Percentiles rank a stretch among this genome's conserved stretches.
These are phyloP conservation scores for Asterophora lycoperdoides DNA, from an alignment of 768 basidiomycete species.

Conservation along the genomic window DNA sequence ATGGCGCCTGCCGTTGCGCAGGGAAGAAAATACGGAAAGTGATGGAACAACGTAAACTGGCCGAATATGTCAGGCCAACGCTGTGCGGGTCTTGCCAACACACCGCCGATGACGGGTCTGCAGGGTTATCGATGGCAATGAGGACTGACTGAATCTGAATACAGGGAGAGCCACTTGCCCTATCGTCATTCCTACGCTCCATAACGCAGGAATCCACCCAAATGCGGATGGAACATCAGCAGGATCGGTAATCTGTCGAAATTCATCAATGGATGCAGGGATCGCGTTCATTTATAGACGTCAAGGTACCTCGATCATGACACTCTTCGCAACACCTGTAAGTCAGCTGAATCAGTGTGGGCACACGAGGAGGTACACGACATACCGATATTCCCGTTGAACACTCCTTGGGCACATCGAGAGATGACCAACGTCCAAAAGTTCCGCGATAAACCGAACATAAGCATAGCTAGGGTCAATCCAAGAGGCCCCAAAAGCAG, in stretches of 20 bases:
- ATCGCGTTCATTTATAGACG: background rate
- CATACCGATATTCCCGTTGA: constrained; percentile 39
- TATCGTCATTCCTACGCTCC: constrained; percentile 16
- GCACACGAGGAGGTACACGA: background rate
- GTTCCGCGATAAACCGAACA: constrained; percentile 28
- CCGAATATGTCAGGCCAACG: constrained; percentile 24
- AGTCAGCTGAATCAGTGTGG: background rate
- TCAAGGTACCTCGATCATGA: background rate
- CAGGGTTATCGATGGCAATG: background rate
- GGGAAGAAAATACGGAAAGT: constrained; percentile 30
- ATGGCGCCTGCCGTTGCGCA: constrained; percentile 16
- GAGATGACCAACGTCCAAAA: constrained; percentile 28
- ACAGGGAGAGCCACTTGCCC: constrained; percentile 13
- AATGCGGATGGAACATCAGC: constrained; percentile 9
- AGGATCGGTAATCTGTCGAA: constrained; percentile 10
- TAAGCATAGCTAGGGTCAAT: constrained; percentile 26
- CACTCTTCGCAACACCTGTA: constrained; percentile 3
- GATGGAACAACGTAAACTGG: constrained; percentile 20
- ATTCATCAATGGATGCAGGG: background rate
- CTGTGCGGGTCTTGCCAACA: constrained; percentile 24
- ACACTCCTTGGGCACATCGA: constrained; percentile 28
- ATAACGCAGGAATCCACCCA: constrained; percentile 11
- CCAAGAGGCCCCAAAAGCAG: constrained; percentile 31
- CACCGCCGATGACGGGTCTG: constrained; percentile 27
- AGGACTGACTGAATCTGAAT: background rate